Conservation (phyloP, 2,329 filamentous ascomycete genomes). For the Cytospora paraplurivora region DNA sequence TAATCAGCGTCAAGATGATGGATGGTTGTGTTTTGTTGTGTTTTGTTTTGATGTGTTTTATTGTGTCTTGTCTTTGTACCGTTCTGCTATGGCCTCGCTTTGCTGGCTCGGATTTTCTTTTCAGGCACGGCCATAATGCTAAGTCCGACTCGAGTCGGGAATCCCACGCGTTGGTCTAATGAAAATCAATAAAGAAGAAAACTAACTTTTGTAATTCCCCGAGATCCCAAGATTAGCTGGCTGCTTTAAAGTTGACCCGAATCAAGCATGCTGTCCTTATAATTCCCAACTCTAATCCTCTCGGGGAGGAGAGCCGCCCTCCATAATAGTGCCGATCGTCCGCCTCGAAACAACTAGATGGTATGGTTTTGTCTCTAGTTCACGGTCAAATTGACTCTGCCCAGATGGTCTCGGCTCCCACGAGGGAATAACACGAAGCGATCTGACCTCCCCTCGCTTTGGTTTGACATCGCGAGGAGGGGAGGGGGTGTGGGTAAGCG, state of each 20-base stretch:
- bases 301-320: not conserved
- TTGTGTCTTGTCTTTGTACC: no score
- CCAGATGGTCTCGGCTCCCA: not conserved
- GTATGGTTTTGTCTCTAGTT: not conserved
- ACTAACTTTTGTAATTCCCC: not conserved
- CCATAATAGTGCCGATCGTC: not conserved
- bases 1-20: not conserved
- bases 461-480: slow-evolving; percentile 1
- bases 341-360: not conserved
- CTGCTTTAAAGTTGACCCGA: not conserved
- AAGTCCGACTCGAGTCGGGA: not conserved
- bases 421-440: not conserved
- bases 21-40: no score
- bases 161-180: not conserved
- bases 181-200: not conserved
- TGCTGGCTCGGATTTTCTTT: not conserved
- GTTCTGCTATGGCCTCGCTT: not conserved
- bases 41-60: no score
- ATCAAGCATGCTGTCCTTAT: not conserved
- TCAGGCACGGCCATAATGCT: not conserved
- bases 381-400: not conserved
- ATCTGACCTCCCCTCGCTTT: slow-evolving; percentile 1
- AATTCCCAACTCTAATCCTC: not conserved
- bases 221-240: not conserved
- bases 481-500: not conserved